Base-by-base conservation (phyloP, 257 asterid species). In the Scutellaria galericulata region DNA sequence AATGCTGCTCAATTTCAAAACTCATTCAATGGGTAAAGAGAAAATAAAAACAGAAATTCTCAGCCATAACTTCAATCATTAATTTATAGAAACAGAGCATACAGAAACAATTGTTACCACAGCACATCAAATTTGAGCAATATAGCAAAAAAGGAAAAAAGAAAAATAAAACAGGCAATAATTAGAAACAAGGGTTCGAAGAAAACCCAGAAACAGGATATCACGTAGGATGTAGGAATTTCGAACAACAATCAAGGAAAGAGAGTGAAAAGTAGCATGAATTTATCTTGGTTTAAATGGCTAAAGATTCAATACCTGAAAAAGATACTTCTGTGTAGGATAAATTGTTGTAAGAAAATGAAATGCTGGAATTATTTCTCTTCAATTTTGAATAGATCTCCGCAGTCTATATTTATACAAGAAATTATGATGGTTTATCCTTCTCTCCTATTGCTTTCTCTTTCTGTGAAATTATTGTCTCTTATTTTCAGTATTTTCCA, bases 281-380 rank as follows among this genome's bases (percentile, higher is more conserved):
- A 48, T 4, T 24, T 4, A 18, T 53, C 60, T 53, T 44, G 27
- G 39, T 41, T 46, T 10, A 12, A 20, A 60, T 27, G 66, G 78
- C 4, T 7, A 6, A 69, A 69, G 64, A 70, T 31, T 70, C 31
- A 64, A 64, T 70, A 79, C 83, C 83, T 79, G 66, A 60, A 52
- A 50, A 67, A 15, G 22, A 47, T n/a, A 31, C 37, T 31, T 41
- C 37, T 67, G 47, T 56, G 6, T 12, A 15, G 37, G 58, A 53
- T 31, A 53, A 66, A 65, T 59, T 37, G 61, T 41, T 52, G 45
- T 24, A 10, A 42, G 65, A 69, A 5, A 56, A 31, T 65, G 31
- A 74, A 68, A 61, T 68, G 72, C 12, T 37, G 68, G 67, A 12
- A 27, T 9, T 1, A 53, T 55, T 35, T 42, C 22, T 78, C 65